Percentiles rank a stretch among this genome's conserved stretches.
Conservation (phyloP, 768 basidiomycete genomes). For the Collybia sordida region DNA sequence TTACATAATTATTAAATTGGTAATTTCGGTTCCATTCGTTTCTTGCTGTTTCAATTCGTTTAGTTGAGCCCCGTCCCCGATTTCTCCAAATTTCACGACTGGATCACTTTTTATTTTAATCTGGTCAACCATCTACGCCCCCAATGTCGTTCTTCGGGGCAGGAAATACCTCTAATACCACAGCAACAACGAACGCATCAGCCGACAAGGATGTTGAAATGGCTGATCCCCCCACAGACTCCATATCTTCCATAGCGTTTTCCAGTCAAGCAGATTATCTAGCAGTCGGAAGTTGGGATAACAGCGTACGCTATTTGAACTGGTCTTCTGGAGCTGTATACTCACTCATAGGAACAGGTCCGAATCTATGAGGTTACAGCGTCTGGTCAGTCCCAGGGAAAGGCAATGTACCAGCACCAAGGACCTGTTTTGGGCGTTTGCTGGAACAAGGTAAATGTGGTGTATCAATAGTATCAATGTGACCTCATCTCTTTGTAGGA, state of each 20-base stretch:
- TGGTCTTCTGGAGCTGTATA: not conserved
- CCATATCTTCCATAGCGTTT: slow-evolving; percentile 83
- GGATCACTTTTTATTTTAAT: no score
- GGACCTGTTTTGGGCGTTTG: slow-evolving; percentile 85
- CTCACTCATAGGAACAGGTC: slow-evolving; percentile 50
- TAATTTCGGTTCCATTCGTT: no score
- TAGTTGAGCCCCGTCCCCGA: no score
- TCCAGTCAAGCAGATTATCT: slow-evolving; percentile 85
- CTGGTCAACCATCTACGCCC: not conserved
- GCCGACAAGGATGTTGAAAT: slow-evolving; percentile 63
- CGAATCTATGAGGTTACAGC: slow-evolving; percentile 88
- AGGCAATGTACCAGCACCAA: slow-evolving; percentile 89
- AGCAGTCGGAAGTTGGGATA: slow-evolving; percentile 93
- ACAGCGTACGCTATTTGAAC: slow-evolving; percentile 57
- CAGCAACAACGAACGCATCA: not conserved
- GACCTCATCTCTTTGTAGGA: slow-evolving; percentile 48
- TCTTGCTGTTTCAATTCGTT: no score
- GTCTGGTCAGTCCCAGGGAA: slow-evolving; percentile 79
- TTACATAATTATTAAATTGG: no score
- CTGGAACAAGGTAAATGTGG: slow-evolving; percentile 79
- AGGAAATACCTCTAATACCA: not conserved
- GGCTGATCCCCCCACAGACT: slow-evolving; percentile 78
- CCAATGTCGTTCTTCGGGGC: not conserved
- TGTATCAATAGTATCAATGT: slow-evolving; percentile 1
- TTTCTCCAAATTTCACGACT: no score